Conservation (phyloP, 2,329 filamentous ascomycete genomes). For the Raffaelea arxii region DNA sequence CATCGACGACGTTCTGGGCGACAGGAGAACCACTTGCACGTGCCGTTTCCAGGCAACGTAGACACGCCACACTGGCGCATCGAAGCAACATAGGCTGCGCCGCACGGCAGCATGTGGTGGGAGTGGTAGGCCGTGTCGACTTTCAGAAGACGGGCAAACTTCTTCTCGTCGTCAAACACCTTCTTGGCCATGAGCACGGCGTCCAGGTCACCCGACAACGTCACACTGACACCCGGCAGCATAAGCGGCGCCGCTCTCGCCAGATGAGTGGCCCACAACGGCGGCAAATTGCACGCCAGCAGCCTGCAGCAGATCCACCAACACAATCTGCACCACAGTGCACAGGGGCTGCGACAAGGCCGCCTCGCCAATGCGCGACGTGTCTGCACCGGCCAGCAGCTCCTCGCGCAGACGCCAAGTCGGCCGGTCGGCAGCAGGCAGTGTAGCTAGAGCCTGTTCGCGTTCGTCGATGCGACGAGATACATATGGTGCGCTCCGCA, state of each 20-base stretch:
- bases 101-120: constrained; percentile 31
- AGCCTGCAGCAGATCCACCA: constrained; percentile 18
- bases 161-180: constrained; percentile 14
- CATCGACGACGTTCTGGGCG: too few species aligned
- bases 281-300: constrained; percentile 19
- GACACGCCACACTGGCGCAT: too few species aligned
- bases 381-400: constrained; percentile 18
- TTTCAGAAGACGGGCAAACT: constrained; percentile 24
- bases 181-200: constrained; percentile 16
- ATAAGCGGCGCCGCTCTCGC: constrained; percentile 35
- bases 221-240: constrained; percentile 26
- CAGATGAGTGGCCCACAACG: constrained; percentile 31
- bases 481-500: constrained; percentile 18
- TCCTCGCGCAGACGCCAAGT: constrained; percentile 24
- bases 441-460: neutral
- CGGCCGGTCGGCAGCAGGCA: constrained; percentile 12
- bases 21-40: too few species aligned
- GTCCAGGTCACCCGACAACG: constrained; percentile 25
- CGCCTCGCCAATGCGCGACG: constrained; percentile 19
- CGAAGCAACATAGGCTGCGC: constrained; percentile 13
- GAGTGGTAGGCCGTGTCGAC: constrained; percentile 42
- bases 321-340: constrained; percentile 42
- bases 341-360: constrained; percentile 39
- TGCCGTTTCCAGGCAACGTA: too few species aligned
- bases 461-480: constrained; percentile 2